Conservation (phyloP, 768 basidiomycete genomes). For the Podaxis pistillaris region DNA sequence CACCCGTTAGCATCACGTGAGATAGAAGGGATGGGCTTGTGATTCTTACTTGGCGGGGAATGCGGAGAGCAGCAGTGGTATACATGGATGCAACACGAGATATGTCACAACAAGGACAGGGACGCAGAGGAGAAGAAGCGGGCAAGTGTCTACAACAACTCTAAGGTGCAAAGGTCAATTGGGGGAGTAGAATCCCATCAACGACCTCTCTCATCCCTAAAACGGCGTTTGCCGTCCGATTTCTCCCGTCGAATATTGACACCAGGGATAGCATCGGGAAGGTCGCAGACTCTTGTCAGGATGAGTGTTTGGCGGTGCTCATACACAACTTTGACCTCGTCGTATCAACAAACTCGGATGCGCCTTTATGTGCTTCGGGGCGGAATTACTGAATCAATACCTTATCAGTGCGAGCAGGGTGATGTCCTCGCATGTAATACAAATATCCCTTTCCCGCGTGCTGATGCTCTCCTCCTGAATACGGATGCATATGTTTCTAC, state of each 20-base stretch:
- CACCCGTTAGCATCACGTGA: constrained; percentile 31
- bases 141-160: not conserved
- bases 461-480: no score
- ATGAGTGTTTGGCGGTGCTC: no score
- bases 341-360: no score
- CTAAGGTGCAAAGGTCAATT: not conserved
- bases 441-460: no score
- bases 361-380: no score
- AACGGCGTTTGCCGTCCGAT: constrained; percentile 27
- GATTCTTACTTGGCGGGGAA: constrained; percentile 13
- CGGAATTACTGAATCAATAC: no score
- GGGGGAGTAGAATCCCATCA: constrained; percentile 3
- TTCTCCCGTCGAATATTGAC: constrained; percentile 17
- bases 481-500: no score
- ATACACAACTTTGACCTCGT: no score
- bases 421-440: no score
- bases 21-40: constrained; percentile 8
- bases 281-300: no score
- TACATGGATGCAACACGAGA: constrained; percentile 1
- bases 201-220: not conserved
- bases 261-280: not conserved
- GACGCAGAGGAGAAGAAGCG: not conserved
- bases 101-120: not conserved
- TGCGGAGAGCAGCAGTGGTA: constrained; percentile 11
- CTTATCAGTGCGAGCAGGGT: no score